Base-by-base conservation (phyloP, 345 rosid genomes). In the Populus nigra region DNA sequence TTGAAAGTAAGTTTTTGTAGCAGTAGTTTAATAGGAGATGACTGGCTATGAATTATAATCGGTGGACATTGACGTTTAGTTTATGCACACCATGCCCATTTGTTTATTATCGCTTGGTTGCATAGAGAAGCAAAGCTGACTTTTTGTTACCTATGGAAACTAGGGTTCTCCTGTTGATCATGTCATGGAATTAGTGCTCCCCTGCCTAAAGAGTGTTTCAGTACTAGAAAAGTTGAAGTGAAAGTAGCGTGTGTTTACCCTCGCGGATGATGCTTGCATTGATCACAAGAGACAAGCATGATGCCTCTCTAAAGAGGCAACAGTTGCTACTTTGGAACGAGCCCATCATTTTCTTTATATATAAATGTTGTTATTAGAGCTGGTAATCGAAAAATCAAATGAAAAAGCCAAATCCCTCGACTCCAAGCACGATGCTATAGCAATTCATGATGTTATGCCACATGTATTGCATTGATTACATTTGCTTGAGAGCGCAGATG, bases 161-260 rank as follows among this genome's bases (percentile, higher is more conserved):
- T 53, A 15, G 74, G 3, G 74, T 20, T 8, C 29, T 59, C 29
- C 12, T n/a, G 63, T 57, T 10, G 63, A n/a, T 8, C 63, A n/a
- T 57, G 57, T 75, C 23, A 50, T 75, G 65, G 65, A 36, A n/a
- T 33, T 35, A 23, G 39, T 50, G 62, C 72, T 47, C 20, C 72
- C 62, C 25, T 36, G 36, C 71, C 77, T 29, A 33, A 45, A 35
- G 49, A 18, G 18, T 29, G 53, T 49, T 33, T 47, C 45, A 50
- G 63, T 29, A 12, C 77, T 18, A 57, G 10, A 68, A 59, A 8
- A 13, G 43, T 45, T 49, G 7, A 8, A 2, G 55, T 8, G 5
- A 27, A 3, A 6, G 20, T 17, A 3, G 77, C 7, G 10, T 13
- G 65, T 31, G 39, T 33, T 27, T 50, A 10, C 23, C 68, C 70